phyloP scores from a whole-genome alignment of 1,284 basidiomycete genomes.

The Neonothopanus nambi region DNA sequence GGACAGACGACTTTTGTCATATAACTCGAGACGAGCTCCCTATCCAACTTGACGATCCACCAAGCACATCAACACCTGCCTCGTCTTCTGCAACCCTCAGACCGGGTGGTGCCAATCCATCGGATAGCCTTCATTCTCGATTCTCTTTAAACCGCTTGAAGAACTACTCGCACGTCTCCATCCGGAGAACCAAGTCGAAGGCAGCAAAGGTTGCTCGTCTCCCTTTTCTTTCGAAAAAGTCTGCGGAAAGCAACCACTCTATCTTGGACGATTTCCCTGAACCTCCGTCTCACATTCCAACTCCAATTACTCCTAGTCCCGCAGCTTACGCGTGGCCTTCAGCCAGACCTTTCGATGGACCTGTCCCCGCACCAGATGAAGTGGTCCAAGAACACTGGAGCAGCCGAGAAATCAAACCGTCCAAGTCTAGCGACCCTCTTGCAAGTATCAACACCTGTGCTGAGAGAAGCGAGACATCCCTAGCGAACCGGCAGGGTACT shows the following conservation, averaged over 20 bases:
- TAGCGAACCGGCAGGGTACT: no score
- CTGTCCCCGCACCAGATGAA: no score
- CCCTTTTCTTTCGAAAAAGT: not conserved
- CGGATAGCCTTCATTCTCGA: not conserved
- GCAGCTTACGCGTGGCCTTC: conserved; percentile 9
- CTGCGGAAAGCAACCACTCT: conserved; percentile 10
- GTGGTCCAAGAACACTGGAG: no score
- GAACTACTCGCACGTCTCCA: conserved; percentile 2
- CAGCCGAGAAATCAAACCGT: no score
- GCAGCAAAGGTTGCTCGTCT: conserved; percentile 1
- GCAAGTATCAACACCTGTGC: no score
- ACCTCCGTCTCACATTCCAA: conserved; percentile 41
- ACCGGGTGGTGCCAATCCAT: not conserved
- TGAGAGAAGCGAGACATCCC: no score
- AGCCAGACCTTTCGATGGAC: not conserved
- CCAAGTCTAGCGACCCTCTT: no score
- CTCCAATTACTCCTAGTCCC: conserved; percentile 10
- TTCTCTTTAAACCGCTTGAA: conserved; percentile 4
- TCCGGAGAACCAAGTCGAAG: conserved; percentile 5
- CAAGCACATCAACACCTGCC: not conserved
- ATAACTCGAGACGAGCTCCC: conserved; percentile 51
- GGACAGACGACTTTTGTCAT: conserved; percentile 20
- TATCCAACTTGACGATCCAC: conserved; percentile 23
- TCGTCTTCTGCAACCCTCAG: conserved; percentile 9
- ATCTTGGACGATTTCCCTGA: conserved; percentile 31